phyloP scores from a whole-genome alignment of 1,284 basidiomycete species.

The Trametes polyzona region DNA sequence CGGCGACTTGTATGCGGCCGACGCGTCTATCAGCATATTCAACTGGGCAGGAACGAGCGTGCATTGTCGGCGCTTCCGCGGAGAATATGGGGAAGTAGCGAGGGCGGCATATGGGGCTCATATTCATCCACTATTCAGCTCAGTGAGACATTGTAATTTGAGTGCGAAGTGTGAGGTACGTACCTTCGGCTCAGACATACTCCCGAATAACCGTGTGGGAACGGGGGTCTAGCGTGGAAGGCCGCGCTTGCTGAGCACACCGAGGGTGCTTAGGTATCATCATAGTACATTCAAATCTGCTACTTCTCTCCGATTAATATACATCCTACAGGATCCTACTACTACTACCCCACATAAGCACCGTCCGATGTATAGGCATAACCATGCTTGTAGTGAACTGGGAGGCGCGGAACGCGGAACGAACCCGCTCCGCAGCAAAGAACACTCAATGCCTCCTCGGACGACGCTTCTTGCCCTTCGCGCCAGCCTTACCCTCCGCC shows the following conservation, averaged over 20 bases:
- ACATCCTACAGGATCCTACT: constrained; percentile 22
- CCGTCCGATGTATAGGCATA: too few relatives aligned
- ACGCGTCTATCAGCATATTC: not conserved
- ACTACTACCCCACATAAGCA: too few relatives aligned
- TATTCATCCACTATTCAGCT: not conserved
- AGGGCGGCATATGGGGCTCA: not conserved
- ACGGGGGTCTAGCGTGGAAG: not conserved
- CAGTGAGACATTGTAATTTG: not conserved
- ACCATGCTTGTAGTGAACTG: too few relatives aligned
- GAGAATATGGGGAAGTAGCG: not conserved
- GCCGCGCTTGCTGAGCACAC: not conserved
- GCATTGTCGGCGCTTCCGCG: constrained; percentile 13
- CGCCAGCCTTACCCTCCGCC: constrained; percentile 14
- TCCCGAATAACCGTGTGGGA: not conserved
- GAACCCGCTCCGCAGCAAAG: not conserved
- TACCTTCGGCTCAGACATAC: not conserved
- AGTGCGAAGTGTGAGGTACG: not conserved
- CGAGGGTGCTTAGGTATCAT: not conserved
- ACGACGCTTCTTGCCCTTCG: constrained; percentile 16
- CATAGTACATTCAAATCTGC: constrained; percentile 11
- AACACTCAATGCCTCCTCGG: constrained; percentile 2
- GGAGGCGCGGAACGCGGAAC: not conserved
- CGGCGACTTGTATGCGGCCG: not conserved
- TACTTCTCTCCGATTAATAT: constrained; percentile 10
- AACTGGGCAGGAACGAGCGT: not conserved